A percentile compares a stretch with the other conserved stretches of the same genome.
These are phyloP conservation scores for Tylopilus balloui DNA, from an alignment of 768 basidiomycete genomes.

Conservation along the genomic window DNA sequence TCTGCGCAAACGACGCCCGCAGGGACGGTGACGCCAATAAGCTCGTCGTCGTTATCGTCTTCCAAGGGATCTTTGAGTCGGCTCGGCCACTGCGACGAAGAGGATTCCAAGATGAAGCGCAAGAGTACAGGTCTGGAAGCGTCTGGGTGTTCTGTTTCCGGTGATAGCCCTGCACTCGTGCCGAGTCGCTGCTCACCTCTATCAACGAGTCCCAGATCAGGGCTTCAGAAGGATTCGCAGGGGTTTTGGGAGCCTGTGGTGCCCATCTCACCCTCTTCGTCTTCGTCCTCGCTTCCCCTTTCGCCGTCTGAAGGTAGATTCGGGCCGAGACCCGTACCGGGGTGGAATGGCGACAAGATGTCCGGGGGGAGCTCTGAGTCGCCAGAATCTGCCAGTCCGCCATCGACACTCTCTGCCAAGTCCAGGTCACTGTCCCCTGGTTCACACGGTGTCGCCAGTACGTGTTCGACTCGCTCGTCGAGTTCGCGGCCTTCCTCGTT, in stretches of 20 bases:
- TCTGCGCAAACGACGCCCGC: constrained; percentile 15
- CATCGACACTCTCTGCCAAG: constrained; percentile 6
- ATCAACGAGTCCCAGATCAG: constrained; percentile 5
- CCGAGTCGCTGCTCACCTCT: constrained; percentile 11
- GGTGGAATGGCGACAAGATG: constrained; percentile 5
- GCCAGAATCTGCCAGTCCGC: not conserved
- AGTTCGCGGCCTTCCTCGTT: constrained; percentile 3
- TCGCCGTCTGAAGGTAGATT: constrained; percentile 13
- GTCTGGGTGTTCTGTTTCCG: not conserved
- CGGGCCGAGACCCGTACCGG: not conserved
- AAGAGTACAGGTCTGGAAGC: not conserved
- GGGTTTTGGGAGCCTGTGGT: constrained; percentile 27
- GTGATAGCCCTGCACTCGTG: constrained; percentile 2
- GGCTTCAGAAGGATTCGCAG: constrained; percentile 23
- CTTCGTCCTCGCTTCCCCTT: constrained; percentile 14
- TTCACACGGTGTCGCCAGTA: constrained; percentile 1
- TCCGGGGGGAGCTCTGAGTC: not conserved
- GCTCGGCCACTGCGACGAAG: not conserved
- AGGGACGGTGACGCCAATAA: constrained; percentile 5
- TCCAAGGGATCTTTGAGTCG: not conserved
- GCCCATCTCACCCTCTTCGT: constrained; percentile 18
- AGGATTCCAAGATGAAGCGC: not conserved
- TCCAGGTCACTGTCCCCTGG: constrained; percentile 17
- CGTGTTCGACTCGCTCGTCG: constrained; percentile 10
- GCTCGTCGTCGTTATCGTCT: not conserved